Evolutionary conservation across 257 asterid species (phyloP).

Genomic region (Lavandula angustifolia): DNA sequence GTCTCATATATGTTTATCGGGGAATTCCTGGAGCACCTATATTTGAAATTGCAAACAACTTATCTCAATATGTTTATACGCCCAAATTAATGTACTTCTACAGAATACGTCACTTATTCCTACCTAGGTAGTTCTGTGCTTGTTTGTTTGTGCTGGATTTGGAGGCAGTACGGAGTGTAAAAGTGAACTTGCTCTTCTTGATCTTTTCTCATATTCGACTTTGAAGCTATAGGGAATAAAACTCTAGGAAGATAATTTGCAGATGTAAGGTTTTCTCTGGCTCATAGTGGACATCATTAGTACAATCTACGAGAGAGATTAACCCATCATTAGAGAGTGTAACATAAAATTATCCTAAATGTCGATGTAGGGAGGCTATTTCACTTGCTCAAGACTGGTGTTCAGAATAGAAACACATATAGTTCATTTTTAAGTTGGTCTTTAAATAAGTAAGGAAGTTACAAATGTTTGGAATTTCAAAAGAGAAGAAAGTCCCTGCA

Average conservation of each 20-base stretch:
- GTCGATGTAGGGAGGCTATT: slow-evolving; percentile 9
- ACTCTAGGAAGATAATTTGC: neutral
- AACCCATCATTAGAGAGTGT: slow-evolving; percentile 22
- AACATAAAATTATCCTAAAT: slow-evolving; percentile 1
- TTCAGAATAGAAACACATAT: slow-evolving; percentile 7
- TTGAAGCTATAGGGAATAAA: slow-evolving; percentile 10
- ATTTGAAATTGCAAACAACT: neutral
- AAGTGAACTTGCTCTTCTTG: slow-evolving; percentile 1
- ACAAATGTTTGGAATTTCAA: neutral
- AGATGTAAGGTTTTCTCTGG: slow-evolving; percentile 1
- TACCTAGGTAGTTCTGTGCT: slow-evolving; percentile 9
- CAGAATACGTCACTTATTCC: neutral
- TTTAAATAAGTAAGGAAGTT: slow-evolving; percentile 9
- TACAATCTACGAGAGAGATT: slow-evolving; percentile 1
- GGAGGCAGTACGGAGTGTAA: neutral
- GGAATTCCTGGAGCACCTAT: slow-evolving; percentile 9
- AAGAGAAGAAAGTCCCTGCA: neutral
- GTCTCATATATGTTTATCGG: slow-evolving; percentile 10
- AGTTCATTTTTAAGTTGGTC: neutral
- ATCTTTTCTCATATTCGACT: neutral
- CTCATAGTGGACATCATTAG: too few relatives aligned
- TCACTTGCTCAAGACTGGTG: slow-evolving; percentile 6
- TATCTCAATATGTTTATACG: slow-evolving; percentile 8
- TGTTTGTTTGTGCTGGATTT: neutral
- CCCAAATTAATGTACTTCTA: neutral